A percentile compares a stretch with the other conserved stretches of the same genome.
phyloP scores from a whole-genome alignment of 768 basidiomycete species.

The Trametes coccinea region DNA sequence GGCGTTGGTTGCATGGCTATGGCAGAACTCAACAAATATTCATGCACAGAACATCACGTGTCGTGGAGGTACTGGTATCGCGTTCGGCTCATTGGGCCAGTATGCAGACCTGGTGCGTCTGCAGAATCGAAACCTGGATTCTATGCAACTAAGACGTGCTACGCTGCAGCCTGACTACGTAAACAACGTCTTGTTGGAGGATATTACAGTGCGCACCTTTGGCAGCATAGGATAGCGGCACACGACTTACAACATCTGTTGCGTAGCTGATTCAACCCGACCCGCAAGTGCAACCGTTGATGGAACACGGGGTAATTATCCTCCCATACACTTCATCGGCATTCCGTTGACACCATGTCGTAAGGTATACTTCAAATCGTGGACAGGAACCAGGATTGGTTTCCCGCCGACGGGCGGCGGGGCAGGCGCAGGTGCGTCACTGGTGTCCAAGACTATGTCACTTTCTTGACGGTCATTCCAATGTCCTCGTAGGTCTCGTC shows the following conservation, averaged over 20 bases:
- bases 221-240: too few relatives aligned
- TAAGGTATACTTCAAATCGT: slow-evolving; percentile 59
- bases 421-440: slow-evolving; percentile 44
- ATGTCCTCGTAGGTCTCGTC: slow-evolving; percentile 38
- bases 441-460: too few relatives aligned
- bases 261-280: slow-evolving; percentile 48
- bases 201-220: slow-evolving; percentile 40
- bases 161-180: slow-evolving; percentile 51
- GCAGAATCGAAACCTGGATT: not conserved
- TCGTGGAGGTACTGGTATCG: slow-evolving; percentile 60
- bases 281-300: slow-evolving; percentile 53
- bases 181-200: slow-evolving; percentile 49
- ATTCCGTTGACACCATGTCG: not conserved
- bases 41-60: slow-evolving; percentile 50
- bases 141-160: not conserved
- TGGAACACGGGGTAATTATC: slow-evolving; percentile 48
- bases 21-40: slow-evolving; percentile 56
- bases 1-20: not conserved
- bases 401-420: slow-evolving; percentile 58
- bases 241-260: not conserved
- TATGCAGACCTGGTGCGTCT: slow-evolving; percentile 49
- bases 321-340: not conserved
- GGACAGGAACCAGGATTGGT: slow-evolving; percentile 52
- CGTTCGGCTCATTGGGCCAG: slow-evolving; percentile 61
- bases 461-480: too few relatives aligned